A percentile compares a stretch with the other conserved stretches of the same genome.
These are phyloP conservation scores for Bruguiera sexangula DNA, from an alignment of 345 rosid species.

Conservation along the genomic window DNA sequence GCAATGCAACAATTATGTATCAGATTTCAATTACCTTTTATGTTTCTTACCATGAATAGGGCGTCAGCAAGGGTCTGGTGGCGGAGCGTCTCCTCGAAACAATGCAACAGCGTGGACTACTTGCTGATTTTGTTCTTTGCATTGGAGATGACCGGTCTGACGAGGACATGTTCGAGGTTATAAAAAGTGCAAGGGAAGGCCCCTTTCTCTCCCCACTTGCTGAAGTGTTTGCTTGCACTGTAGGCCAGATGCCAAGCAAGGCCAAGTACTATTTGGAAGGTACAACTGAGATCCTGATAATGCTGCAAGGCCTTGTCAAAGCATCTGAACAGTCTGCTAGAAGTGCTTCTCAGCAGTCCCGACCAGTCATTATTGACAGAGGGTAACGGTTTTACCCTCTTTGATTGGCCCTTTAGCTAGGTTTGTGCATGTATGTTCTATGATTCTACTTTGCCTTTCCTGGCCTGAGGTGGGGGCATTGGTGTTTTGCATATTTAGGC, in stretches of 20 bases:
- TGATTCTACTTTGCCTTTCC: not conserved
- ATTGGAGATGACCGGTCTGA: constrained; percentile 92
- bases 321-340: constrained; percentile 37
- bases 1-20: too few relatives aligned
- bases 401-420: not conserved
- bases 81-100: constrained; percentile 59
- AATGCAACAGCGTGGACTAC: constrained; percentile 60
- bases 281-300: constrained; percentile 64
- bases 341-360: not conserved
- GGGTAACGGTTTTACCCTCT: not conserved
- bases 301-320: constrained; percentile 61
- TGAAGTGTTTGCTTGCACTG: constrained; percentile 87
- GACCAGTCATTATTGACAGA: constrained; percentile 7
- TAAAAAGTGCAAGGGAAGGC: constrained; percentile 55
- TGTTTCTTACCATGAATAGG: constrained; percentile 37
- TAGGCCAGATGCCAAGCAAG: constrained; percentile 89
- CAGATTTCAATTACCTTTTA: not conserved
- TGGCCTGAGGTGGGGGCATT: not conserved
- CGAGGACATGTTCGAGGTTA: constrained; percentile 95
- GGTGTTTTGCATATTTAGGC: too few relatives aligned
- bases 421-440: not conserved
- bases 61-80: constrained; percentile 84
- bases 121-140: constrained; percentile 81
- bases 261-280: constrained; percentile 94
- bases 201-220: constrained; percentile 72